Evolutionary conservation across 2,329 filamentous ascomycete species (phyloP).

Genomic region (Clarireedia hainanense): DNA sequence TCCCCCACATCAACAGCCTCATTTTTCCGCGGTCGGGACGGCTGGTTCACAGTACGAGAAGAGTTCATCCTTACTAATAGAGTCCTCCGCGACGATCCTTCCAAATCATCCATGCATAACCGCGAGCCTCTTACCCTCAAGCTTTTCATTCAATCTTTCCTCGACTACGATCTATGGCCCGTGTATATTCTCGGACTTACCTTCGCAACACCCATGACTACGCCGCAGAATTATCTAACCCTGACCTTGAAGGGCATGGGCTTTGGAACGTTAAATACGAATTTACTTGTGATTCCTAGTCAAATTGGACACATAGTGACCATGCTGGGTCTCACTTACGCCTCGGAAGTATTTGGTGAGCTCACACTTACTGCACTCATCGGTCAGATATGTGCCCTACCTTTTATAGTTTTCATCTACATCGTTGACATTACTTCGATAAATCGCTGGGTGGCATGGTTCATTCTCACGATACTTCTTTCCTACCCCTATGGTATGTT

Average conservation of each 20-base stretch:
- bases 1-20: constrained; percentile 31
- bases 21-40: constrained; percentile 50
- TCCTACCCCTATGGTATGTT: constrained; percentile 34
- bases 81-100: constrained; percentile 43
- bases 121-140: constrained; percentile 38
- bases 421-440: constrained; percentile 32
- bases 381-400: constrained; percentile 51
- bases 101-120: constrained; percentile 42
- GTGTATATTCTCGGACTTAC: constrained; percentile 36
- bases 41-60: constrained; percentile 54
- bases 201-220: constrained; percentile 44
- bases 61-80: constrained; percentile 56
- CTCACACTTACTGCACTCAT: constrained; percentile 41
- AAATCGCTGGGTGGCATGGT: constrained; percentile 36
- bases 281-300: constrained; percentile 54
- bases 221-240: constrained; percentile 48
- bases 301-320: constrained; percentile 41
- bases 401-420: constrained; percentile 41
- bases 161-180: constrained; percentile 47
- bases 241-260: constrained; percentile 49
- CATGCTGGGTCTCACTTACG: constrained; percentile 29
- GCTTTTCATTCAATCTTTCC: constrained; percentile 38
- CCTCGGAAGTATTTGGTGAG: constrained; percentile 39
- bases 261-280: constrained; percentile 54
- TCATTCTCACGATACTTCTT: constrained; percentile 36